A percentile compares a stretch with the other conserved stretches of the same genome.
Evolutionary conservation across 2,329 filamentous ascomycete genomes (phyloP).

Genomic region (Beauveria caledonica): DNA sequence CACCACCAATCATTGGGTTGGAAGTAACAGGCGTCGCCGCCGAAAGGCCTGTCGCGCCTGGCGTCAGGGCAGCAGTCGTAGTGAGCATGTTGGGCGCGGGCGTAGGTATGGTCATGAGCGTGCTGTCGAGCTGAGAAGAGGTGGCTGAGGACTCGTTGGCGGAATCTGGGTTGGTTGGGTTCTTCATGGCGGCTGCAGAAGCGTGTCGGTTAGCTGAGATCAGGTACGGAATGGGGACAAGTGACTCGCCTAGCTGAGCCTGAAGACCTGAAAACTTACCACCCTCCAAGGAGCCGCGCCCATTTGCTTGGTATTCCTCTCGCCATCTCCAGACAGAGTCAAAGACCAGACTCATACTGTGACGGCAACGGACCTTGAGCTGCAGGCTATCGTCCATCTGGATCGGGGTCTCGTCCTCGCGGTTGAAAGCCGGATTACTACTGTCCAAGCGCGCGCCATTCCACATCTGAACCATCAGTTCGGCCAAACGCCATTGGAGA

Average conservation of each 20-base stretch:
- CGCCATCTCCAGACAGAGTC: constrained; percentile 83
- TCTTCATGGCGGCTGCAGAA: constrained; percentile 55
- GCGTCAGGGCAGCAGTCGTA: constrained; percentile 45
- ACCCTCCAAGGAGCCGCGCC: constrained; percentile 64
- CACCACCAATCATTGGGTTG: constrained; percentile 39
- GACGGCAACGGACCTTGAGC: constrained; percentile 72
- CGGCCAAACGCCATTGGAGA: constrained; percentile 68
- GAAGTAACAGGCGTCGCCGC: constrained; percentile 30
- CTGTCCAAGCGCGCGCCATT: constrained; percentile 54
- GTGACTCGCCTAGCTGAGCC: constrained; percentile 20
- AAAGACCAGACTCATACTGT: constrained; percentile 79
- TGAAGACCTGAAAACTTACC: constrained; percentile 41
- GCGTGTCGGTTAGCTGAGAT: not conserved
- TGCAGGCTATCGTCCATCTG: constrained; percentile 63
- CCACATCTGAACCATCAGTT: constrained; percentile 85
- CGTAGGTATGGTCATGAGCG: constrained; percentile 36
- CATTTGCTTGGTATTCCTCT: constrained; percentile 66
- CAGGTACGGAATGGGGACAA: constrained; percentile 11
- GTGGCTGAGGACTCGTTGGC: constrained; percentile 64
- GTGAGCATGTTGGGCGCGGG: constrained; percentile 38
- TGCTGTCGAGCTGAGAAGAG: constrained; percentile 56
- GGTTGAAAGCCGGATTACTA: constrained; percentile 37
- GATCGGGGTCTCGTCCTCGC: constrained; percentile 40
- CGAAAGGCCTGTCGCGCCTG: constrained; percentile 36
- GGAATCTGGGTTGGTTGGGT: constrained; percentile 78